Conservation (phyloP, 805 yeast species). For the Kodamaea leandrae region DNA sequence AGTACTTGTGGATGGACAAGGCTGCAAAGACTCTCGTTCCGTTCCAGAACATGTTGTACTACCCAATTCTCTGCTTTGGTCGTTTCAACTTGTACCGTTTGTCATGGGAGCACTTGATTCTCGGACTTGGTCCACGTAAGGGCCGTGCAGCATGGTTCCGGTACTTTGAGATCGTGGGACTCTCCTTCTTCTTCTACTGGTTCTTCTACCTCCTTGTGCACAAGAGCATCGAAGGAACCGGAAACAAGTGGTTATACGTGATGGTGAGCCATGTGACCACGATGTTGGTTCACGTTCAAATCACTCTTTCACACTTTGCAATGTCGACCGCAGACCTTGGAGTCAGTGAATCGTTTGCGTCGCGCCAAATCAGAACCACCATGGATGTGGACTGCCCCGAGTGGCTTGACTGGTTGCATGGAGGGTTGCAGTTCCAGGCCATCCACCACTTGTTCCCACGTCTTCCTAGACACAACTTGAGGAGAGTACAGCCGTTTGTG, state of each 20-base stretch:
- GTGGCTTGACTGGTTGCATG: conserved; percentile 89
- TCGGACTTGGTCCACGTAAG: conserved; percentile 74
- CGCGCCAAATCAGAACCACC: conserved; percentile 82
- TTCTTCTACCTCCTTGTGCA: conserved; percentile 64
- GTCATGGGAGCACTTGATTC: conserved; percentile 72
- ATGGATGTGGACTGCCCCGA: conserved; percentile 95
- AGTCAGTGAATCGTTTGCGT: conserved; percentile 70
- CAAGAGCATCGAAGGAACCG: conserved; percentile 49
- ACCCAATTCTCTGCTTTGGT: conserved; percentile 78
- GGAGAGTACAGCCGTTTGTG: conserved; percentile 70
- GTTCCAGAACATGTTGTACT: conserved; percentile 67
- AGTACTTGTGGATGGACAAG: conserved; percentile 62
- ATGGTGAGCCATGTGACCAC: conserved; percentile 76
- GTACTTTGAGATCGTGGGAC: conserved; percentile 71
- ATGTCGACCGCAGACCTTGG: conserved; percentile 92
- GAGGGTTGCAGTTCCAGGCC: conserved; percentile 90
- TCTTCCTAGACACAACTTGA: conserved; percentile 81
- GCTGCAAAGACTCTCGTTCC: conserved; percentile 58
- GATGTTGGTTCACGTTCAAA: conserved; percentile 92
- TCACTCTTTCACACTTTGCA: conserved; percentile 86
- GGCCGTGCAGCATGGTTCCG: conserved; percentile 89
- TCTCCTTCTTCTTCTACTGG: conserved; percentile 74
- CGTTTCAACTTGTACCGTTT: conserved; percentile 80
- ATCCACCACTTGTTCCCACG: conserved; percentile 89
- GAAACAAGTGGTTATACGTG: conserved; percentile 57